phyloP scores from a whole-genome alignment of 129 eudicot genomes.

The Chrysanthemum lavandulifolium region DNA sequence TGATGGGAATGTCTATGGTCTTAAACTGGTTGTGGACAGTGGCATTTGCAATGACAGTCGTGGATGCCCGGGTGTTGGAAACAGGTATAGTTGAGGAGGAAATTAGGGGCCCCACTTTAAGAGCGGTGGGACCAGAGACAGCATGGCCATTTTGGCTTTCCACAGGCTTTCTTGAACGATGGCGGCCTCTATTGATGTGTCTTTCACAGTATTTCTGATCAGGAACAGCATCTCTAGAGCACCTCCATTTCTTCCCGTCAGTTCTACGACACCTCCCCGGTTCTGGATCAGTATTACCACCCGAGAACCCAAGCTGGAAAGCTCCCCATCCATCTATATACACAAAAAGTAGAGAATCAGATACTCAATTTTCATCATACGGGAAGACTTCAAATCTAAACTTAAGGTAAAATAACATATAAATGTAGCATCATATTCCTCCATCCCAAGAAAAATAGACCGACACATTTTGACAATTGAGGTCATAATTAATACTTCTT shows the following conservation, averaged over 20 bases:
- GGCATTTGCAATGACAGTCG: conserved; percentile 31
- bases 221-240: conserved; percentile 92
- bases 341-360: conserved; percentile 4
- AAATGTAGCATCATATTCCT: no score
- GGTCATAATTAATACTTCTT: no score
- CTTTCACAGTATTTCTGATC: conserved; percentile 96
- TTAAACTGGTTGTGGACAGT: conserved; percentile 42
- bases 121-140: conserved; percentile 52
- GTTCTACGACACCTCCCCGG: conserved; percentile 98
- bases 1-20: conserved; percentile 26
- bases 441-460: no score
- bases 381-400: no score
- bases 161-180: conserved; percentile 99
- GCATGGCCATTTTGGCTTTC: conserved; percentile 96
- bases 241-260: conserved; percentile 99
- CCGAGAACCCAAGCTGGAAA: conserved; percentile 83
- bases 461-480: no score
- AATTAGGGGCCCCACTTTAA: conserved; percentile 51
- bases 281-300: conserved; percentile 85
- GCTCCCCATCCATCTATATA: conserved; percentile 86
- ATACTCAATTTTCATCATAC: neutral
- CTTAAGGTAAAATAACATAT: no score
- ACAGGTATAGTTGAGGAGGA: conserved; percentile 53
- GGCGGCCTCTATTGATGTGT: conserved; percentile 94
- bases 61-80: conserved; percentile 39